Conservation (phyloP, 768 basidiomycete species). For the Lactifluus volemus region DNA sequence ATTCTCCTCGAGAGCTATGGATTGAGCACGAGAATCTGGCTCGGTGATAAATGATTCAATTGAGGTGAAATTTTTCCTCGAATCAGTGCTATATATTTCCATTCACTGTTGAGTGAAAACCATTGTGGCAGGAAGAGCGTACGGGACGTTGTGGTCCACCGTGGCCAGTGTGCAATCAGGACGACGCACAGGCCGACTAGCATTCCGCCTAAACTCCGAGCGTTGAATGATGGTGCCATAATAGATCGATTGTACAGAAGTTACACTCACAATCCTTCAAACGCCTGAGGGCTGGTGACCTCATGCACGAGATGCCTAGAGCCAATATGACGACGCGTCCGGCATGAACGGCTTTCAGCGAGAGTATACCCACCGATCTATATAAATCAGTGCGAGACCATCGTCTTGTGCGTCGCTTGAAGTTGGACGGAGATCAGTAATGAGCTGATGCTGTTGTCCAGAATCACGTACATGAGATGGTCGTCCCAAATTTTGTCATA, state of each 20-base stretch:
- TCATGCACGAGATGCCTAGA: constrained; percentile 51
- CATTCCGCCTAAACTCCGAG: constrained; percentile 31
- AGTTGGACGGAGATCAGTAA: background rate
- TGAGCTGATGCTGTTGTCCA: background rate
- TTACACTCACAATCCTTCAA: constrained; percentile 40
- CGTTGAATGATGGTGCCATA: background rate
- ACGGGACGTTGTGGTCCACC: constrained; percentile 53
- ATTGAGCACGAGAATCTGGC: constrained; percentile 51
- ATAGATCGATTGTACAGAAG: background rate
- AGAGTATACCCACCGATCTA: constrained; percentile 31
- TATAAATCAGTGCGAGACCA: constrained; percentile 76
- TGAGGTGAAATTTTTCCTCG: constrained; percentile 43
- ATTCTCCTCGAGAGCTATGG: constrained; percentile 51
- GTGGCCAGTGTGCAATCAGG: constrained; percentile 60
- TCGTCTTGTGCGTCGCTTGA: constrained; percentile 62
- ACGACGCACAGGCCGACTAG: constrained; percentile 46
- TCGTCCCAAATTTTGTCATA: constrained; percentile 99
- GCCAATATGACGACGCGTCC: constrained; percentile 8
- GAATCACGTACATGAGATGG: constrained; percentile 69
- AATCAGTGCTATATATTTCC: constrained; percentile 31
- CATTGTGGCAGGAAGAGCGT: background rate
- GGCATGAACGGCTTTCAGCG: background rate
- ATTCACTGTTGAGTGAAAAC: background rate
- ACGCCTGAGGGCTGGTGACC: constrained; percentile 57
- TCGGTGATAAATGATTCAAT: constrained; percentile 45